Evolutionary conservation across 1,139 yeast species (phyloP), one percentile per base, ranked within the genome.

Genomic region (Magnusiomyces sp.): DNA sequence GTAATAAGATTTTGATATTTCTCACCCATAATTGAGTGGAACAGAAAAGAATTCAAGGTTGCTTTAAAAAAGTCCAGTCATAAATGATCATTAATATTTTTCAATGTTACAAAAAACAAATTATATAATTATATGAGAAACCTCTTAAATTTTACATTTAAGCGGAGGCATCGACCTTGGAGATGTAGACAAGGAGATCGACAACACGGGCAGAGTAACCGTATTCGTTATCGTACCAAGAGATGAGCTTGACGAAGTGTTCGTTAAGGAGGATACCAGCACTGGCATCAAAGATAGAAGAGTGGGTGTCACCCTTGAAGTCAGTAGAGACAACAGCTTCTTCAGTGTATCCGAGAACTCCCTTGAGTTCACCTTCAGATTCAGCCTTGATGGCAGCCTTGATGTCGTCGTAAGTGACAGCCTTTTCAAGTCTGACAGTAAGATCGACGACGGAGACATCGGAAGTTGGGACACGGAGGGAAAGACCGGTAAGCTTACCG

Each of bases 121-220:
- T 27, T 40, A 16, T 19, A 43, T 19, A 17, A 31, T 32, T 17
- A 14, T 41, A 41, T 42, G 31, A 29, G 10, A 32, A 32, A 27
- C 45, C 11, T 57, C 57, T 40, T 32, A 37, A 33, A 20, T 32
- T 40, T 20, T n/a, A 11, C 19, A 23, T 41, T 49, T 49, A 49
- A 29, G 50, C 50, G 42, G 42, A 32, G 42, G 50, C 46, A 42
- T 51, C 54, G 31, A 46, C 44, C 68, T 75, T 74, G 65, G 90
- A 87, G 67, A 82, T 80, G 78, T 76, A 81, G 72, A 81, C 79
- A 68, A 84, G 75, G 69, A 84, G 79, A 78, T 84, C 94, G 61
- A 84, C 90, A 58, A 84, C 94, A 78, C 95, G 85, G 76, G 88
- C 82, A 66, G 92, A 83, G 87, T 85, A 85, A 70, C 95, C 95